Evolutionary conservation across 129 eudicot genomes (phyloP).

Genomic region (Helianthus annuus): DNA sequence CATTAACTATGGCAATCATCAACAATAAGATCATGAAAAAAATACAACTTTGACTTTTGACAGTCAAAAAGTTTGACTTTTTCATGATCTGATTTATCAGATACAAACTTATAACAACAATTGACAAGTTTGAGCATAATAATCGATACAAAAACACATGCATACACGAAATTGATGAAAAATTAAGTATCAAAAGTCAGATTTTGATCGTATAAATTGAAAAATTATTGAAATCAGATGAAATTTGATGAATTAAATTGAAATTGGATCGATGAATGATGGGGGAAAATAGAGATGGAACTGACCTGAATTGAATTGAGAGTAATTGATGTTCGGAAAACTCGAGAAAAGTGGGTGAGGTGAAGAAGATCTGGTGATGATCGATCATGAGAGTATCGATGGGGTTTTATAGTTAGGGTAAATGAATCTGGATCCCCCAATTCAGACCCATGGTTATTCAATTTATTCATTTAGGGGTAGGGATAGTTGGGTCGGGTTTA

Average conservation of each 20-base stretch:
- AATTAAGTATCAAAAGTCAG: conserved; percentile 8
- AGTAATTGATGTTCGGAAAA: conserved; percentile 18
- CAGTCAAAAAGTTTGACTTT: background rate
- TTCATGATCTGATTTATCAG: conserved; percentile 20
- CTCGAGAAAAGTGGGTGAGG: conserved; percentile 14
- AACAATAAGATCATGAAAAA: background rate
- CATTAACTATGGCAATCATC: conserved; percentile 9
- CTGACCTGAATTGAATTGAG: conserved; percentile 21
- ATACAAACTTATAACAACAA: conserved; percentile 1
- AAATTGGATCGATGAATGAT: background rate
- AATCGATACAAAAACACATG: conserved; percentile 14
- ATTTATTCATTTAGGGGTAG: no score
- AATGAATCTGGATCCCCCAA: conserved; percentile 25
- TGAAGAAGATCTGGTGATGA: conserved; percentile 20
- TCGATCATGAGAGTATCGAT: background rate
- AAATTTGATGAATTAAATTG: background rate
- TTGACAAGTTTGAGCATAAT: background rate
- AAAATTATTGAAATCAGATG: conserved; percentile 7
- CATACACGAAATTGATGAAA: background rate
- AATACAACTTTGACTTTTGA: background rate
- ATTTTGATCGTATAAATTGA: conserved; percentile 13
- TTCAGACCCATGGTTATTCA: background rate
- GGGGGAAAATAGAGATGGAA: conserved; percentile 9
- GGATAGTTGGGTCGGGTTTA: no score
- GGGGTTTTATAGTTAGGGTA: conserved; percentile 21